Percentiles rank a stretch among this genome's conserved stretches.
Evolutionary conservation across 2,329 filamentous ascomycete species (phyloP).

Genomic region (Thelonectria olida): DNA sequence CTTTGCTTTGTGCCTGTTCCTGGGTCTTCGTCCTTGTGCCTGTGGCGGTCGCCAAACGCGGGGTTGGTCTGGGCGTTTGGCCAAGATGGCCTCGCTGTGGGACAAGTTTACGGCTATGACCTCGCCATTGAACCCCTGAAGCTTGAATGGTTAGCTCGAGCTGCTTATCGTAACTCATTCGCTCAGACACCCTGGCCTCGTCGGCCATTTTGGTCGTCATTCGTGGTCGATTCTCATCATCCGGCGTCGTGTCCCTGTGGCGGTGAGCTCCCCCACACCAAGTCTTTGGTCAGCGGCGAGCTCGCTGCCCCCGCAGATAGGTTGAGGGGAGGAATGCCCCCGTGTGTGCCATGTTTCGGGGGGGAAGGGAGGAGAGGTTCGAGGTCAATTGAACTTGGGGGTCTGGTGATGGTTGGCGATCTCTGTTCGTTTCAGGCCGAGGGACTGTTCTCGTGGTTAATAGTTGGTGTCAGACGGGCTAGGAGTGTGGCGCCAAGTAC

Average conservation of each 20-base stretch:
- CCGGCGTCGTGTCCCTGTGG: neutral
- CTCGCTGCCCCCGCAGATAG: conserved; percentile 11
- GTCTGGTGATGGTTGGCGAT: neutral
- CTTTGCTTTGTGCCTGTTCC: conserved; percentile 18
- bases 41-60: conserved; percentile 40
- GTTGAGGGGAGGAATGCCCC: conserved; percentile 1
- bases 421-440: neutral
- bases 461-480: neutral
- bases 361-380: neutral
- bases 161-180: conserved; percentile 9
- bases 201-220: conserved; percentile 11
- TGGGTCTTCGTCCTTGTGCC: neutral
- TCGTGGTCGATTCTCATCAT: neutral
- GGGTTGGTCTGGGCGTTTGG: conserved; percentile 28
- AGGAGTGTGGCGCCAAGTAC: neutral
- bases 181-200: conserved; percentile 15
- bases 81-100: neutral
- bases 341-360: neutral
- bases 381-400: conserved; percentile 1
- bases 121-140: conserved; percentile 12
- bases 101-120: neutral
- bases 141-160: neutral
- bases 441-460: conserved; percentile 9
- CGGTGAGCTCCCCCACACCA: conserved; percentile 15
- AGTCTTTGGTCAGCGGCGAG: conserved; percentile 1